Evolutionary conservation across 2,329 filamentous ascomycete species (phyloP), one percentile per base, ranked within the genome.

Genomic region (Talaromyces sp.): DNA sequence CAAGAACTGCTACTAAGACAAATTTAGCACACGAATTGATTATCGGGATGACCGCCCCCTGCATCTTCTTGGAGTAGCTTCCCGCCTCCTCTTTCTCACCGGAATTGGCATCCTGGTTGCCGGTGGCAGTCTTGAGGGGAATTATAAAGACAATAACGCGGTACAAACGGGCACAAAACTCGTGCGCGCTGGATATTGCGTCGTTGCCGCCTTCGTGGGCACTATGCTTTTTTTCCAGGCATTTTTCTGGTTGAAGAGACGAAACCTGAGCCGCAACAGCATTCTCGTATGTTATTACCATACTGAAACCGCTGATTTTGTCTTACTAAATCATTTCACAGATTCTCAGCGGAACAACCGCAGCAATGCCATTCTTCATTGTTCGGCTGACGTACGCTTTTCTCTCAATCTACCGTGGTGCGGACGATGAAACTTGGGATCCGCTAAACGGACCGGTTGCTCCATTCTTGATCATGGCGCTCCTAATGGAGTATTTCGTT

Each of bases 331-430:
- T 5, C 32, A n/a, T 10, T 22, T 13, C 1, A 11, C 13, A 69
- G 65, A 42, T 69, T 5, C 63, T 68, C 47, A 58, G 63, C 9
- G 33, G 62, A 7, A 60, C 61, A 32, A 61, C 60, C 25, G 8
- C 65, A 5, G 65, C 68, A 6, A 57, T 68, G n/a, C 67, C 68
- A 0, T 69, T 70, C 11, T 63, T 69, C n/a, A 51, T 63, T 25
- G 66, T 69, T 17, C 67, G 67, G 13, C 63, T 68, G 8, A 60
- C 58, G 2, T 69, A 67, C 33, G 64, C 68, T 4, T 70, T 70
- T 47, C 61, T 70, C 9, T 70, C 68, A 1, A 63, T 68, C 1
- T 65, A 65, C 39, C 55, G 49, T 28, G 52, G 63, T 17, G 17
- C 59, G 15, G 49, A 49, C 0, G 65, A 65, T 19, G 27, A 56